Evolutionary conservation across 768 basidiomycete genomes (phyloP).

Genomic region (Trametes cingulata): DNA sequence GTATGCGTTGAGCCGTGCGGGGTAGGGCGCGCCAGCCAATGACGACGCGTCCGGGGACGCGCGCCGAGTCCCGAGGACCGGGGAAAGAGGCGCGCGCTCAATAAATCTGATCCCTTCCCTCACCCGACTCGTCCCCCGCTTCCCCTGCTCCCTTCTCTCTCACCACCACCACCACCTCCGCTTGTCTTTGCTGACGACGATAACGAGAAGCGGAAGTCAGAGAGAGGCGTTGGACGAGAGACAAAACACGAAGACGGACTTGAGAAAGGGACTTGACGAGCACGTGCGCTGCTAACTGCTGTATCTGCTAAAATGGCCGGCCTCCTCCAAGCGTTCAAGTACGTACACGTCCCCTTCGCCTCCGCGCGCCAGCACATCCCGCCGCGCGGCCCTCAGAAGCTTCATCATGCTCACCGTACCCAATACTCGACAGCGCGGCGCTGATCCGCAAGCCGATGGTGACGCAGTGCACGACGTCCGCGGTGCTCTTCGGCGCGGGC

Average conservation of each 20-base stretch:
- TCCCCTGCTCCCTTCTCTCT: neutral
- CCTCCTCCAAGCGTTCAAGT: conserved; percentile 33
- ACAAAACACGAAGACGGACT: too few relatives aligned
- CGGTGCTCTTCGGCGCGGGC: conserved; percentile 68
- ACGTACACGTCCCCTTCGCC: neutral
- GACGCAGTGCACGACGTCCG: conserved; percentile 64
- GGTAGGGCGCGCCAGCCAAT: neutral
- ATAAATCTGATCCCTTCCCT: neutral
- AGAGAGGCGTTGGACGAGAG: too few relatives aligned
- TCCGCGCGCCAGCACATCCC: neutral
- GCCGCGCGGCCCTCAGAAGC: conserved; percentile 50
- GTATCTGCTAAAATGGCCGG: conserved; percentile 18
- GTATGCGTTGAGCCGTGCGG: too few relatives aligned
- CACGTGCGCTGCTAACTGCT: neutral
- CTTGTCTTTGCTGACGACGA: neutral
- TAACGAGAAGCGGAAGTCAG: too few relatives aligned
- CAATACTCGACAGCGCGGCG: conserved; percentile 43
- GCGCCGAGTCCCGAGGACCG: neutral
- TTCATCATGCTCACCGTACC: conserved; percentile 35
- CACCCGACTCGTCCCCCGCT: too few relatives aligned
- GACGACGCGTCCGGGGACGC: neutral
- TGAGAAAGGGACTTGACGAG: too few relatives aligned
- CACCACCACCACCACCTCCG: neutral
- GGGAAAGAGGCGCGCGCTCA: neutral
- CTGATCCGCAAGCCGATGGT: conserved; percentile 64